Evolutionary conservation across 352 stramenopile species (phyloP).

Genomic region (Globisporangium cederbergense): DNA sequence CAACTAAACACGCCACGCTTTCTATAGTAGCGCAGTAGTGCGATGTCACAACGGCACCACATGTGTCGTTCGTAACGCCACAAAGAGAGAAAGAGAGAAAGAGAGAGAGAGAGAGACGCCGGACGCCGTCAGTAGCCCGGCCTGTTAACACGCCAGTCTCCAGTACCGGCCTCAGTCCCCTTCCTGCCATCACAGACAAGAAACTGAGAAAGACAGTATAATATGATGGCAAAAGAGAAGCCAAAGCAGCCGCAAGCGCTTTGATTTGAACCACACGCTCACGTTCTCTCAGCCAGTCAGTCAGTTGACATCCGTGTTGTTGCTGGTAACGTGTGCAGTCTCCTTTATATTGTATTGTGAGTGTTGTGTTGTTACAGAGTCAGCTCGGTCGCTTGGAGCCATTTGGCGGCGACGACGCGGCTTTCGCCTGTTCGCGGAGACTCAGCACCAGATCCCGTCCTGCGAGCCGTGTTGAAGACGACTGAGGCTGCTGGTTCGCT

Average conservation of each 20-base stretch:
- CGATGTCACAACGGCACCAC: background rate
- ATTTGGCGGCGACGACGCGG: background rate
- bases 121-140: background rate
- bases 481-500: conserved; percentile 5
- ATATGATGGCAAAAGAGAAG: conserved; percentile 1
- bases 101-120: too few species aligned
- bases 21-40: background rate
- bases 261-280: background rate
- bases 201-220: background rate
- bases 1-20: conserved; percentile 25
- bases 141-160: background rate
- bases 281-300: background rate
- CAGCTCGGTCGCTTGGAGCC: background rate
- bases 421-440: conserved; percentile 12
- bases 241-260: background rate
- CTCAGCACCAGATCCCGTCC: conserved; percentile 16
- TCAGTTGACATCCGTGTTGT: background rate
- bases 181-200: background rate
- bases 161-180: background rate
- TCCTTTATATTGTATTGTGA: background rate
- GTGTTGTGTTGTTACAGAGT: background rate
- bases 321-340: background rate
- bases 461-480: background rate
- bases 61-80: background rate
- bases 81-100: too few species aligned